These are phyloP conservation scores for Plasmodium ovale DNA, from an alignment of 169 alveolate genomes.

Conservation along the genomic window DNA sequence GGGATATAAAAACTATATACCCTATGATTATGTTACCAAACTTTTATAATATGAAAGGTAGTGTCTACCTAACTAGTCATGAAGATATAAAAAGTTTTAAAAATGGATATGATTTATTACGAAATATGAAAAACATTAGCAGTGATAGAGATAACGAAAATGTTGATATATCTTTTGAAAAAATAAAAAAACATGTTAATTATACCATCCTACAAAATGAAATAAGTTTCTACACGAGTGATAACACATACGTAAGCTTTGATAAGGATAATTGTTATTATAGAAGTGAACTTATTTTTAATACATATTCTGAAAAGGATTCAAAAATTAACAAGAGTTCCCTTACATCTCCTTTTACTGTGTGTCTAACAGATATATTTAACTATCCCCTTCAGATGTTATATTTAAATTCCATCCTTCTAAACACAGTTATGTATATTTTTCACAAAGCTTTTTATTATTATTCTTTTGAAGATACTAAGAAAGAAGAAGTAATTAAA, in stretches of 20 bases:
- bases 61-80: constrained; percentile 43
- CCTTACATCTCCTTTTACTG: constrained; percentile 28
- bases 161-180: constrained; percentile 11
- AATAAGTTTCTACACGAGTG: constrained; percentile 18
- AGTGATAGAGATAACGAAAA: neutral
- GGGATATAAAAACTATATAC: constrained; percentile 49
- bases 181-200: constrained; percentile 18
- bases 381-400: constrained; percentile 57
- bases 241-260: constrained; percentile 38
- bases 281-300: constrained; percentile 30
- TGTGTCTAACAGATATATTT: constrained; percentile 49
- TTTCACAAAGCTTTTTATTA: constrained; percentile 54
- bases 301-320: neutral
- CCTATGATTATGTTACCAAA: constrained; percentile 42
- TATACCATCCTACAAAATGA: constrained; percentile 17
- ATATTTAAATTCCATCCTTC: constrained; percentile 46
- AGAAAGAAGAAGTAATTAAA: constrained; percentile 14
- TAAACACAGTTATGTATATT: constrained; percentile 47
- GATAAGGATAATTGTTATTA: constrained; percentile 52
- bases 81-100: constrained; percentile 16
- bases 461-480: constrained; percentile 23
- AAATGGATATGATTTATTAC: constrained; percentile 17
- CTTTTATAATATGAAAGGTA: constrained; percentile 55
- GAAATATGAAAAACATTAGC: neutral
- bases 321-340: constrained; percentile 21